Conservation (phyloP, 306 rosid genomes). For the Morella rubra region DNA sequence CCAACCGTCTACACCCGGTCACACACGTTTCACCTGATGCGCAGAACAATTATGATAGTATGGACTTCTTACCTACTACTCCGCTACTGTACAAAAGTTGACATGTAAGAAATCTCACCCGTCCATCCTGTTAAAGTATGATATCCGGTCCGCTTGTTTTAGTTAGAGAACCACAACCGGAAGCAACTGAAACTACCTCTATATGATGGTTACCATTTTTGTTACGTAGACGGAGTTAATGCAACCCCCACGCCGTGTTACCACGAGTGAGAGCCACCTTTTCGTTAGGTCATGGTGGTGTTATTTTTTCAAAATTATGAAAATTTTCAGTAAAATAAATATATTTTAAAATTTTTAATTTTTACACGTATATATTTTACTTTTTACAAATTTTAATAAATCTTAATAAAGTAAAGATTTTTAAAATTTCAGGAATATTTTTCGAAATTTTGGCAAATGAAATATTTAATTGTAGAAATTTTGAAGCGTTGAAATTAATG, state of each 20-base stretch:
- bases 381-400: no score
- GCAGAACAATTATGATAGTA: constrained; percentile 1
- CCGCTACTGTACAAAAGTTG: not conserved
- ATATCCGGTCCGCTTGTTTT: constrained; percentile 16
- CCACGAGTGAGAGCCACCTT: not conserved
- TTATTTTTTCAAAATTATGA: no score
- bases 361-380: no score
- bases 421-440: no score
- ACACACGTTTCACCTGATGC: not conserved
- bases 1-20: constrained; percentile 37
- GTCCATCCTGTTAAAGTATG: constrained; percentile 1
- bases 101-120: constrained; percentile 21
- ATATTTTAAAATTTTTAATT: no score
- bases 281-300: no score
- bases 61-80: constrained; percentile 27
- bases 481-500: no score
- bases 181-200: constrained; percentile 1
- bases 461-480: no score
- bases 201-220: not conserved
- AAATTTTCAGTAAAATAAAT: no score
- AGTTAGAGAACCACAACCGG: not conserved
- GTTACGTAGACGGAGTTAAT: not conserved
- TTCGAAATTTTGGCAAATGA: no score
- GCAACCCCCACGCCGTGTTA: not conserved
- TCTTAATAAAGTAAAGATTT: no score